Evolutionary conservation across 441 rosid species (phyloP).

Genomic region (Gossypium davidsonii): DNA sequence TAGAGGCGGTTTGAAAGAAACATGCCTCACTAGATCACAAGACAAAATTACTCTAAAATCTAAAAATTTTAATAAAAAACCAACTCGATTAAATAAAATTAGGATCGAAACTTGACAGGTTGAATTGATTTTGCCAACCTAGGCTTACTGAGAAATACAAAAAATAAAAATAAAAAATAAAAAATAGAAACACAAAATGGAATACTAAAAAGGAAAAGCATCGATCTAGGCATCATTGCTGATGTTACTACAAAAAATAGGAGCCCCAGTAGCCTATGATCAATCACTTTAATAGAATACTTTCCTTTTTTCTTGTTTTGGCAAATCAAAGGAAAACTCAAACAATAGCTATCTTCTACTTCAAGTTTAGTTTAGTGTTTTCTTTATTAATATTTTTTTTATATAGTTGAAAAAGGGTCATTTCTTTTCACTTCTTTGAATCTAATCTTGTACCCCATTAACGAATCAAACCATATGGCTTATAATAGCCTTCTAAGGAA

Average conservation of each 20-base stretch:
- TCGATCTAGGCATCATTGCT: constrained; percentile 28
- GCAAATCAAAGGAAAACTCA: constrained; percentile 34
- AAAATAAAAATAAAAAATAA: constrained; percentile 6
- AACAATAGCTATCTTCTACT: neutral
- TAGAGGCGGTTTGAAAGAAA: no score
- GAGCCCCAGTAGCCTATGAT: constrained; percentile 18
- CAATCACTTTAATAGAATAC: constrained; percentile 5
- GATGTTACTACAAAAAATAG: constrained; percentile 22
- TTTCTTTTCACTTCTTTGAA: constrained; percentile 34
- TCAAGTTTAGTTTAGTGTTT: neutral
- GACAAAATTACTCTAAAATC: no score
- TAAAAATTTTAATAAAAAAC: no score
- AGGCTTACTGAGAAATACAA: neutral
- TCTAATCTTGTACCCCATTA: constrained; percentile 30
- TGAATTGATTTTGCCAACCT: neutral
- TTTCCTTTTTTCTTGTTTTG: constrained; percentile 34
- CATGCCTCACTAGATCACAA: no score
- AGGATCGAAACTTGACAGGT: no score
- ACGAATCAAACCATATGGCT: constrained; percentile 14
- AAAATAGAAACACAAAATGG: neutral
- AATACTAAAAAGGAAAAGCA: constrained; percentile 40
- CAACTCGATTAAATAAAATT: no score
- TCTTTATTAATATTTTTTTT: neutral
- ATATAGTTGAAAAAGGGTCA: constrained; percentile 17
- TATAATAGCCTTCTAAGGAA: neutral